Base-by-base conservation (phyloP, 1,284 basidiomycete genomes). In the Puccinia polysora region DNA sequence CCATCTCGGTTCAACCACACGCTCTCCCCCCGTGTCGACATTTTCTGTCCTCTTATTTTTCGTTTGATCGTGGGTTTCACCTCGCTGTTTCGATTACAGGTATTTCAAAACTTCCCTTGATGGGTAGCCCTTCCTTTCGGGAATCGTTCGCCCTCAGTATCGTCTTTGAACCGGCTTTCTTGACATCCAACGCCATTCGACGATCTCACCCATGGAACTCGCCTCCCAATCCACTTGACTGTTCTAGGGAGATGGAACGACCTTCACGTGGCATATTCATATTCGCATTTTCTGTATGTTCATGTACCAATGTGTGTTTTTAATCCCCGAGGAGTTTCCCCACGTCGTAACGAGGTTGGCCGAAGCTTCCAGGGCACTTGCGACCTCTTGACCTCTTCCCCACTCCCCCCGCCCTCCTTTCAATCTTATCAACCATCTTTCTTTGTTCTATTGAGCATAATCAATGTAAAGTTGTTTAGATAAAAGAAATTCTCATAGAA, bases 231-330 rank as follows among this genome's bases (percentile, higher is more conserved):
- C 18, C 38, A 59, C 56, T 40, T 34, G 32, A 59, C 43, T 40
- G 36, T 32, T 49, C 28, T 25, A 25, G 43, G 6, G 18, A 25
- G 55, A 20, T n/a, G 32, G 36, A 23, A 12, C 28, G n/a, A 23
- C 34, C n/a, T 59, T 40, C 4, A 7, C n/a, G n/a, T 25, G 20
- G 56, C 36, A 38, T 59, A 36, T 38, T 59, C 36, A 59, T 40
- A 59, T 59, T 59, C 36, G 56, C 43, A 59, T 59, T 59, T 59
- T 59, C 56, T 59, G n/a, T 25, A 38, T 59, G 56, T 23, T 25
- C 20, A 59, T 59, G 56, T 59, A 59, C 32, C 43, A 34, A 3
- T 56, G 52, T 32, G 32, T 32, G 34, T 32, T 38, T 59, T 58
- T 23, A 12, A 34, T 18, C 15, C 36, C 18, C 34, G 36, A n/a